phyloP scores from a whole-genome alignment of 78 protist genomes.

The Dictyostelium purpureum region DNA sequence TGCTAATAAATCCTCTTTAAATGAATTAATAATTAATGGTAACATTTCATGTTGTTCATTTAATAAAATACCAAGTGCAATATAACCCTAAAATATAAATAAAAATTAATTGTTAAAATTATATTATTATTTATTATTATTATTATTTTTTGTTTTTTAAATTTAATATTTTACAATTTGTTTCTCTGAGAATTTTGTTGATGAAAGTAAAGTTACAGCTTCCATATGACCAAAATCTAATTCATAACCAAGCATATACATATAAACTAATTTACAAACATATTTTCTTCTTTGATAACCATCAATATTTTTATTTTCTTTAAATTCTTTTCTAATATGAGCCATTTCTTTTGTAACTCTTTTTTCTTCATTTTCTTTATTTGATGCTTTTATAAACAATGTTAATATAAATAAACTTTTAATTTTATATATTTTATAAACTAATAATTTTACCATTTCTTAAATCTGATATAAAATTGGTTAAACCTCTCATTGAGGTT shows the following conservation, averaged over 20 bases:
- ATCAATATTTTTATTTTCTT: conserved; percentile 76
- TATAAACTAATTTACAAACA: conserved; percentile 97
- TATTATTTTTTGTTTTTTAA: neutral
- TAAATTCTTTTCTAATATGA: conserved; percentile 82
- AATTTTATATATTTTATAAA: neutral
- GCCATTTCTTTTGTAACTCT: conserved; percentile 84
- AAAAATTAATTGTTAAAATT: neutral
- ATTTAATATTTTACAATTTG: conserved; percentile 77
- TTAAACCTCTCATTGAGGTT: conserved; percentile 62
- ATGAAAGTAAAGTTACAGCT: conserved; percentile 94
- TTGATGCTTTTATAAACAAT: conserved; percentile 25
- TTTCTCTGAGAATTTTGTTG: conserved; percentile 94
- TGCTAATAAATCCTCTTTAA: conserved; percentile 90
- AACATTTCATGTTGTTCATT: conserved; percentile 94
- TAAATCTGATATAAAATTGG: conserved; percentile 64
- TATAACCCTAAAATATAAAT: conserved; percentile 89
- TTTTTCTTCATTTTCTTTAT: conserved; percentile 78
- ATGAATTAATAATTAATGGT: conserved; percentile 94
- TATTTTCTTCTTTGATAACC: conserved; percentile 96
- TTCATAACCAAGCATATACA: conserved; percentile 97
- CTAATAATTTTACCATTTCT: conserved; percentile 45
- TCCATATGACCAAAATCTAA: conserved; percentile 99
- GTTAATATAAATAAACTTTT: neutral
- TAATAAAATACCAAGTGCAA: conserved; percentile 89
- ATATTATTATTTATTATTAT: conserved; percentile 2